A percentile compares a stretch with the other conserved stretches of the same genome.
Evolutionary conservation across 164 flowering plant genomes (phyloP).

Genomic region (Aristolochia contorta): DNA sequence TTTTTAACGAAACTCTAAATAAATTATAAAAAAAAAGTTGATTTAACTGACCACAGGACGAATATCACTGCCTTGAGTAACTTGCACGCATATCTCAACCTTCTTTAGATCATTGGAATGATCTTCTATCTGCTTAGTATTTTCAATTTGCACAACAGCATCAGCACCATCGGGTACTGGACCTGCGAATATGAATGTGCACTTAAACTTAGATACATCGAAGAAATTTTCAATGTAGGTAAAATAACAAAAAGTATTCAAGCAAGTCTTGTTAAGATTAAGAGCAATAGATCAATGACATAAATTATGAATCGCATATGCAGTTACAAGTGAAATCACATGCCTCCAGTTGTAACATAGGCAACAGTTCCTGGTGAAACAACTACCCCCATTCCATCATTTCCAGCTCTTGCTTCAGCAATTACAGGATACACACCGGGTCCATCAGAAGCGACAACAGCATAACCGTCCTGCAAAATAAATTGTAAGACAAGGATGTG

Average conservation of each 20-base stretch:
- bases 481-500: not conserved
- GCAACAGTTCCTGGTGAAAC: slow-evolving; percentile 81
- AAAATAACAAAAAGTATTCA: not conserved
- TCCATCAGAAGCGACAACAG: slow-evolving; percentile 92
- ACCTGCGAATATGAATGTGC: slow-evolving; percentile 28
- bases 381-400: slow-evolving; percentile 72
- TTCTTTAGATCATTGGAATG: slow-evolving; percentile 29
- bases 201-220: not conserved
- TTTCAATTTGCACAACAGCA: slow-evolving; percentile 94
- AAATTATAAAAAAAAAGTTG: not conserved
- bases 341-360: slow-evolving; percentile 94
- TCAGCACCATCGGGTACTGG: slow-evolving; percentile 96
- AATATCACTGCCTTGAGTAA: slow-evolving; percentile 62
- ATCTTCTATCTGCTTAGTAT: slow-evolving; percentile 47
- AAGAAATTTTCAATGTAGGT: not conserved
- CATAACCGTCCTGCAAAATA: slow-evolving; percentile 80
- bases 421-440: slow-evolving; percentile 88
- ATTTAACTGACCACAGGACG: slow-evolving; percentile 66
- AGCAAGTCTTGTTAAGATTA: too few relatives aligned
- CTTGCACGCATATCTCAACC: slow-evolving; percentile 55
- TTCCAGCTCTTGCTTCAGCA: slow-evolving; percentile 89
- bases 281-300: not conserved
- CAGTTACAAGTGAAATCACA: slow-evolving; percentile 3
- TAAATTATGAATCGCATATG: not conserved
- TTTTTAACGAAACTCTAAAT: too few relatives aligned